Percentiles rank a stretch among this genome's conserved stretches.
phyloP scores from a whole-genome alignment of 371 early-diverging fungal genomes.

The Apophysomyces sp. region DNA sequence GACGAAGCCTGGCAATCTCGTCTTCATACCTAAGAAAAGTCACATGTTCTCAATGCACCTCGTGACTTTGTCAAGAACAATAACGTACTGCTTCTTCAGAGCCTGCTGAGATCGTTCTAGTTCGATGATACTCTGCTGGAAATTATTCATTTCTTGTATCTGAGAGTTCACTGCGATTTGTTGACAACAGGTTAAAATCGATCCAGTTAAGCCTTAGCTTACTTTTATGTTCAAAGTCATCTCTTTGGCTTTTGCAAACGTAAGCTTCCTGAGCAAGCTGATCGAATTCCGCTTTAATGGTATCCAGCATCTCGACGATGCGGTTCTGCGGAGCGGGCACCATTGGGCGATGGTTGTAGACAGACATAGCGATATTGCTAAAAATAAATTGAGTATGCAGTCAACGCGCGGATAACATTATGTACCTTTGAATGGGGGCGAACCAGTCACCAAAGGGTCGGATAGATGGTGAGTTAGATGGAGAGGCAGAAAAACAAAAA shows the following conservation, averaged over 20 bases:
- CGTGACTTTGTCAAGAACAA: background rate
- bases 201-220: constrained; percentile 15
- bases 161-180: constrained; percentile 60
- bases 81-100: constrained; percentile 67
- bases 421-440: too few species aligned
- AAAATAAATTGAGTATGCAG: too few species aligned
- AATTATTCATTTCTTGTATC: constrained; percentile 70
- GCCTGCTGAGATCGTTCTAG: constrained; percentile 76
- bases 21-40: constrained; percentile 27
- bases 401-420: too few species aligned
- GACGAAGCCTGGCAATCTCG: constrained; percentile 31
- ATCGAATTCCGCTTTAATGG: constrained; percentile 75
- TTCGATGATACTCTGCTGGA: constrained; percentile 78
- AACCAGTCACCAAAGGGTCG: too few species aligned
- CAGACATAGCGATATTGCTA: constrained; percentile 14
- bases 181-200: background rate
- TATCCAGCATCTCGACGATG: constrained; percentile 74
- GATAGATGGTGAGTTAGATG: too few species aligned
- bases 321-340: constrained; percentile 60
- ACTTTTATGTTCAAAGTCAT: constrained; percentile 84
- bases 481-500: too few species aligned
- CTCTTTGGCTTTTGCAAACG: constrained; percentile 67
- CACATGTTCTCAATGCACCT: constrained; percentile 17
- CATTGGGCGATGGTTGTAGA: constrained; percentile 77
- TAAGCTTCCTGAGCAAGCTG: constrained; percentile 66